Conservation (phyloP, 2,329 filamentous ascomycete species). For the Penicillium sp. region DNA sequence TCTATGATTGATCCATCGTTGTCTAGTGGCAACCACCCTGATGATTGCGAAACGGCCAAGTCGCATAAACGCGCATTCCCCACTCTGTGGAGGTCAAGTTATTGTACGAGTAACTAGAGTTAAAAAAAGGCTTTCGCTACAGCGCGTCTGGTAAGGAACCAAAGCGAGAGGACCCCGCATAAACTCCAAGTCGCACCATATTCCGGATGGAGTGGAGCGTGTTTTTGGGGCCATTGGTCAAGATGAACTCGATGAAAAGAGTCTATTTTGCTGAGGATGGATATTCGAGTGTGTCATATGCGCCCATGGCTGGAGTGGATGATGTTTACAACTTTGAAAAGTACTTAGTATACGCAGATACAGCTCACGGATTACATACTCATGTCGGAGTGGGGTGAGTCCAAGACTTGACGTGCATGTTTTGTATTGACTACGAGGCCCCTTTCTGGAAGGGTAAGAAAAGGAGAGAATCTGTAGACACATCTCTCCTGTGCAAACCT, state of each 20-base stretch:
- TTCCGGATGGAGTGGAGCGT: neutral
- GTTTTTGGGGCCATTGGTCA: neutral
- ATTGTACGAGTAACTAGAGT: constrained; percentile 22
- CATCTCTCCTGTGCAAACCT: constrained; percentile 24
- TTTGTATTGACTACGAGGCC: neutral
- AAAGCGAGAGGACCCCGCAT: constrained; percentile 25
- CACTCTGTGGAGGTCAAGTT: neutral
- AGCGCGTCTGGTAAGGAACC: constrained; percentile 19
- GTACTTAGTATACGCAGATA: neutral
- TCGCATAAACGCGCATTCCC: constrained; percentile 21
- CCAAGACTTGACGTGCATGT: neutral
- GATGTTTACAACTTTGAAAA: neutral
- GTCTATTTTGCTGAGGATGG: neutral
- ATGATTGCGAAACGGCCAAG: constrained; percentile 27
- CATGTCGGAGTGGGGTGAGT: neutral
- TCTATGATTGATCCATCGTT: constrained; percentile 9
- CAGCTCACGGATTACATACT: neutral
- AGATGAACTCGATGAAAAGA: neutral
- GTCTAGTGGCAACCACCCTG: constrained; percentile 2
- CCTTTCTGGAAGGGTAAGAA: constrained; percentile 18
- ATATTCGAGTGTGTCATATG: constrained; percentile 6
- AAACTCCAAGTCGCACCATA: constrained; percentile 22
- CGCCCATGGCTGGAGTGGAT: constrained; percentile 3
- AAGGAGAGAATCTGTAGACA: constrained; percentile 12
- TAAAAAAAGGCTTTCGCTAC: constrained; percentile 21